phyloP scores from a whole-genome alignment of 192 early-diverging fungal genomes.

The Coemansia sp. region DNA sequence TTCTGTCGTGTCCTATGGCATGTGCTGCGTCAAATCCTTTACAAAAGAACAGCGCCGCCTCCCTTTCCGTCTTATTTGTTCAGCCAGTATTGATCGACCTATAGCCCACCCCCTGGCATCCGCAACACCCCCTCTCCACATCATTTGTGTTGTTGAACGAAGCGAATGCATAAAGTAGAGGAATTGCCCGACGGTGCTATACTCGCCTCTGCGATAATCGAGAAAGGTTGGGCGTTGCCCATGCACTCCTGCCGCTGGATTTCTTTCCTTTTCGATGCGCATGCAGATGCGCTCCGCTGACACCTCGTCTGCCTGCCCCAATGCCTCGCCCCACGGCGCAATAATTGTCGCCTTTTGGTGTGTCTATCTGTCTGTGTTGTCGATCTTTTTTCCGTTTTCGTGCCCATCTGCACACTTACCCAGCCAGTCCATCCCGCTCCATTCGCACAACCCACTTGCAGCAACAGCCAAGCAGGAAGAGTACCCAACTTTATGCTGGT shows the following conservation, averaged over 20 bases:
- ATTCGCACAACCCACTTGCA: neutral
- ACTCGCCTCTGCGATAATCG: conserved; percentile 18
- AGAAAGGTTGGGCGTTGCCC: conserved; percentile 22
- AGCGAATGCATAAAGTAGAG: neutral
- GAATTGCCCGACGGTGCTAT: conserved; percentile 24
- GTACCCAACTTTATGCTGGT: neutral
- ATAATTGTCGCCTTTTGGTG: conserved; percentile 3
- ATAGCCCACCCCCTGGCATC: neutral
- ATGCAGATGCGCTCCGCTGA: conserved; percentile 17
- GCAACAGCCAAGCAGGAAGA: neutral
- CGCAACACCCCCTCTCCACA: neutral
- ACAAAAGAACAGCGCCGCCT: neutral
- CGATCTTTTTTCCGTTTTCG: conserved; percentile 18
- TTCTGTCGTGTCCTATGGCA: neutral
- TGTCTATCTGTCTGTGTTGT: conserved; percentile 6
- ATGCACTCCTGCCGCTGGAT: conserved; percentile 8
- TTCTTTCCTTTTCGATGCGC: conserved; percentile 8
- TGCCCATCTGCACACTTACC: conserved; percentile 9
- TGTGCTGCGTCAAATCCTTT: conserved; percentile 3
- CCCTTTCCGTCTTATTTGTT: neutral
- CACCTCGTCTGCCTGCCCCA: conserved; percentile 4
- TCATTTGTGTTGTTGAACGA: neutral
- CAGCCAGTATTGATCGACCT: neutral
- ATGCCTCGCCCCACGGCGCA: conserved; percentile 5
- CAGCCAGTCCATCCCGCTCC: neutral